Evolutionary conservation across 192 early-diverging fungal species (phyloP).

Genomic region (Anaeromyces robustus): DNA sequence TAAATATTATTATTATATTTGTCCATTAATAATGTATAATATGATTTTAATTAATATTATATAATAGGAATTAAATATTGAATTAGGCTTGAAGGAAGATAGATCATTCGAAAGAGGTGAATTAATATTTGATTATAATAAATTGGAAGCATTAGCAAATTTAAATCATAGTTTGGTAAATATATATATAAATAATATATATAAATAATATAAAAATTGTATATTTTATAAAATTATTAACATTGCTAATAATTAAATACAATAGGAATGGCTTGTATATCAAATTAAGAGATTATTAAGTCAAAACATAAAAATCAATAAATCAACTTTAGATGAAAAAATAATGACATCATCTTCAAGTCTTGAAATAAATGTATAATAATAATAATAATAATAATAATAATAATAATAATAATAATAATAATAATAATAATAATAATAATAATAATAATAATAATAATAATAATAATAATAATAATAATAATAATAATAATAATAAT

Average conservation of each 20-base stretch:
- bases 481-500: no score
- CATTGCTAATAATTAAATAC: background rate
- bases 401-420: background rate
- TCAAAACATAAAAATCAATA: background rate
- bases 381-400: no score
- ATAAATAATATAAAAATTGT: background rate
- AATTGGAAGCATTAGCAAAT: constrained; percentile 48
- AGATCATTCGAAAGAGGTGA: constrained; percentile 59
- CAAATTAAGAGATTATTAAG: background rate
- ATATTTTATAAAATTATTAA: no score
- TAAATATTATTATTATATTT: no score
- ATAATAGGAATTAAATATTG: constrained; percentile 54
- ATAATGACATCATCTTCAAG: background rate
- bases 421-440: background rate
- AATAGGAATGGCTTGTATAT: background rate
- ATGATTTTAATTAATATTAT: no score
- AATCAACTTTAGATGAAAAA: background rate
- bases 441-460: background rate
- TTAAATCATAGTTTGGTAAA: constrained; percentile 72
- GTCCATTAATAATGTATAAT: no score
- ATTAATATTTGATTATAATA: constrained; percentile 71
- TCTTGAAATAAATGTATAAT: background rate
- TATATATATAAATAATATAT: background rate
- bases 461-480: background rate
- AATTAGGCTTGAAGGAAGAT: constrained; percentile 64